phyloP scores from a whole-genome alignment of 2,329 filamentous ascomycete species.

The Waltergamsia citrina region DNA sequence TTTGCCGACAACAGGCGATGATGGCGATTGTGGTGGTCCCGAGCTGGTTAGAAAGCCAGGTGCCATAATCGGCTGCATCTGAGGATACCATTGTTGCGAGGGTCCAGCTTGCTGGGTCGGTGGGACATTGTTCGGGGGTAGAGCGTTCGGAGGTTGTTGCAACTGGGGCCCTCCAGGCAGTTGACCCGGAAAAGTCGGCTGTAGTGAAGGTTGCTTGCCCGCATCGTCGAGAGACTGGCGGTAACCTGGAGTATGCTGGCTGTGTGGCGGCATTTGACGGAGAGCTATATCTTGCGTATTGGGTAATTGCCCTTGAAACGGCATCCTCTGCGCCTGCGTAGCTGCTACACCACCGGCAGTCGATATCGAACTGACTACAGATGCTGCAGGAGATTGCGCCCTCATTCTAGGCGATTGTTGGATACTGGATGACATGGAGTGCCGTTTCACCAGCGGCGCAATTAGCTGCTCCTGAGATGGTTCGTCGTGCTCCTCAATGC shows the following conservation, averaged over 20 bases:
- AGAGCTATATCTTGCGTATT: too few relatives aligned
- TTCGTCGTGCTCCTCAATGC: constrained; percentile 15
- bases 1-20: constrained; percentile 2
- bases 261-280: too few relatives aligned
- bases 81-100: not conserved
- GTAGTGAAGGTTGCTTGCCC: too few relatives aligned
- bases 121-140: too few relatives aligned
- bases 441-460: constrained; percentile 5
- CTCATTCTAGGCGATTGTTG: constrained; percentile 4
- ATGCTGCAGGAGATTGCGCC: not conserved
- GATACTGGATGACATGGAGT: constrained; percentile 10
- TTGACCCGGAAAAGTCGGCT: too few relatives aligned
- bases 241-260: too few relatives aligned
- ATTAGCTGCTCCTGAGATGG: not conserved
- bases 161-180: too few relatives aligned
- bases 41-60: not conserved
- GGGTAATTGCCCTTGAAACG: too few relatives aligned
- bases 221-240: too few relatives aligned
- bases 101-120: not conserved
- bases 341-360: not conserved
- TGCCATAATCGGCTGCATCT: not conserved
- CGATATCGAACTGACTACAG: not conserved
- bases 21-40: constrained; percentile 1
- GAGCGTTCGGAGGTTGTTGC: too few relatives aligned
- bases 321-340: too few relatives aligned